Evolutionary conservation across 2,329 filamentous ascomycete genomes (phyloP).

Genomic region (Colletotrichum plurivorum): DNA sequence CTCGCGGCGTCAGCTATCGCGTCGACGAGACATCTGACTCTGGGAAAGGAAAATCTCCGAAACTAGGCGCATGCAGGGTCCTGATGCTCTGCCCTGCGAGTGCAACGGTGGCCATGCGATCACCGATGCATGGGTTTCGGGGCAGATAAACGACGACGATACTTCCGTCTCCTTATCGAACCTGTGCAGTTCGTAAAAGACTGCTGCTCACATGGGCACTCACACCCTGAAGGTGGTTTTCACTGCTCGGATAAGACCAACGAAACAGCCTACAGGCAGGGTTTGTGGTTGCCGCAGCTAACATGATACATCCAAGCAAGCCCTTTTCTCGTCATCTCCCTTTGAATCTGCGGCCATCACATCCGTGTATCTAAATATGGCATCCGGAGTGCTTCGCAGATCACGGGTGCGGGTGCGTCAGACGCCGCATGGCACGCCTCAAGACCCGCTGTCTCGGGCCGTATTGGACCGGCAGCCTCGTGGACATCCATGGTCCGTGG

Average conservation of each 20-base stretch:
- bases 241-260: no score
- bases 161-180: no score
- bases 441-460: slow-evolving; percentile 1
- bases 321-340: no score
- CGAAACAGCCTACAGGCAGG: no score
- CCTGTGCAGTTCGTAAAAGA: no score
- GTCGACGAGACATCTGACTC: slow-evolving; percentile 15
- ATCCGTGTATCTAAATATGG: not conserved
- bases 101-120: not conserved
- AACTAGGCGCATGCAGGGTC: slow-evolving; percentile 25
- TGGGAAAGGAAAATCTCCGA: slow-evolving; percentile 22
- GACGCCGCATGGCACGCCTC: not conserved
- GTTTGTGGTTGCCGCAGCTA: no score
- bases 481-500: not conserved
- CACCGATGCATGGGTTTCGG: no score
- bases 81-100: not conserved
- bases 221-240: no score
- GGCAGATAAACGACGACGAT: no score
- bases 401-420: not conserved
- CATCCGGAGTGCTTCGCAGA: not conserved
- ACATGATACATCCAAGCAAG: no score
- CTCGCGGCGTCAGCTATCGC: not conserved
- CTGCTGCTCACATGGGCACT: no score
- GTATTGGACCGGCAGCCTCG: slow-evolving; percentile 18
- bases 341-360: not conserved